phyloP scores from a whole-genome alignment of 768 basidiomycete species.

The Ramaria rubella region DNA sequence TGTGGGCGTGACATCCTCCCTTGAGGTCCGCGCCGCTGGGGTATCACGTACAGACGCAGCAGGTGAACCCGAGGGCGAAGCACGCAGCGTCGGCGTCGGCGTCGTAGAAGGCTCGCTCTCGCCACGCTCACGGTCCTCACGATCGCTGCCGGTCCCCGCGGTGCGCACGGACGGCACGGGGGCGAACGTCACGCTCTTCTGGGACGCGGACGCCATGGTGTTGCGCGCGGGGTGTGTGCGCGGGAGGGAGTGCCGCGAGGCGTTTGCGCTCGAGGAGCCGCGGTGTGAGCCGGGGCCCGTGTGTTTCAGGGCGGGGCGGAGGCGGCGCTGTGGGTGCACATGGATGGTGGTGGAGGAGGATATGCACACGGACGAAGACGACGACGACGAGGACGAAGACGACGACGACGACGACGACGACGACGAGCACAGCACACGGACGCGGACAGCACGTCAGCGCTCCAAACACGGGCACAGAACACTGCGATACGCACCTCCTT shows the following conservation, averaged over 20 bases:
- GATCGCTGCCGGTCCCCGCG: too few species aligned
- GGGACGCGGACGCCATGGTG: constrained; percentile 5
- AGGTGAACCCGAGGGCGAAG: too few species aligned
- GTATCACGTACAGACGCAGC: too few species aligned
- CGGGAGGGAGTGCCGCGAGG: neutral
- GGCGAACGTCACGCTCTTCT: constrained; percentile 65
- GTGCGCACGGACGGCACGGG: constrained; percentile 25
- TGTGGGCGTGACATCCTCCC: neutral
- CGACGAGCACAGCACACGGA: too few species aligned
- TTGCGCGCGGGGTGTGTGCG: constrained; percentile 1
- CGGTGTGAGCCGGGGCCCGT: neutral
- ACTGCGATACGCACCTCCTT: constrained; percentile 4
- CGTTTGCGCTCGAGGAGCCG: too few species aligned
- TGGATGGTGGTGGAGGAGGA: neutral
- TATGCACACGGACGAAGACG: neutral
- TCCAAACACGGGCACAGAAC: neutral
- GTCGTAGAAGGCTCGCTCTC: neutral
- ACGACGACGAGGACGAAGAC: too few species aligned
- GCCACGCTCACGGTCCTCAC: neutral
- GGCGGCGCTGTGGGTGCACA: neutral
- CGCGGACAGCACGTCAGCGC: too few species aligned
- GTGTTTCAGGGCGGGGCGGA: constrained; percentile 1
- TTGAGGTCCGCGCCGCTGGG: neutral
- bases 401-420: too few species aligned
- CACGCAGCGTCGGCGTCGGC: neutral